Conservation (phyloP, 768 basidiomycete species). For the Macrocybe gigantea region DNA sequence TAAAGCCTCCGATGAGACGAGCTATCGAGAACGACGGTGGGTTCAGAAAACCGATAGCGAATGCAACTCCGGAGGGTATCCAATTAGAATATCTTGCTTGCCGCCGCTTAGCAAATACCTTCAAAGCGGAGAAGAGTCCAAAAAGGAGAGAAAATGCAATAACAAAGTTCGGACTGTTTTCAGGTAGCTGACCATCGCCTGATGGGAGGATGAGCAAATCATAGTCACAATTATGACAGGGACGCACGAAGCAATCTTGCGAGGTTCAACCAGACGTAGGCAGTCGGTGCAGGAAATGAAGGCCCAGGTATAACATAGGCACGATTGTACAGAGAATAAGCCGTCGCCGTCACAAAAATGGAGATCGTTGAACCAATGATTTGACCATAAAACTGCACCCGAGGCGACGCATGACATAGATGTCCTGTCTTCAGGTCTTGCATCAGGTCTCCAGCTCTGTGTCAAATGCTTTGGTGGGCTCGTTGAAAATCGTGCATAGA, state of each 20-base stretch:
- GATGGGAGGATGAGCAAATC: constrained; percentile 10
- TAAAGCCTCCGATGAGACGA: constrained; percentile 79
- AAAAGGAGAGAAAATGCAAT: constrained; percentile 68
- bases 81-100: constrained; percentile 57
- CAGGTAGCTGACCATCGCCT: constrained; percentile 83
- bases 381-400: constrained; percentile 93
- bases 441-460: constrained; percentile 93
- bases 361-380: constrained; percentile 86
- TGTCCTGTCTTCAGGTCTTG: constrained; percentile 98
- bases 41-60: constrained; percentile 94
- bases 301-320: constrained; percentile 90
- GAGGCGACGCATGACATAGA: constrained; percentile 83
- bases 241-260: constrained; percentile 69
- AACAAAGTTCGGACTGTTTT: constrained; percentile 76
- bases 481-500: constrained; percentile 1
- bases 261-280: constrained; percentile 86
- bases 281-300: constrained; percentile 93
- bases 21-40: constrained; percentile 94
- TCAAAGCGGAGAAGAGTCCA: constrained; percentile 57
- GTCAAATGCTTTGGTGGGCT: not conserved
- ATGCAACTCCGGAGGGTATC: constrained; percentile 91
- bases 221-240: not conserved
- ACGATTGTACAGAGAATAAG: constrained; percentile 80
- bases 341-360: constrained; percentile 84
- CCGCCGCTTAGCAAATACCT: constrained; percentile 49